These are phyloP conservation scores for Tylopilus felleus DNA, from an alignment of 768 basidiomycete genomes.

Conservation along the genomic window DNA sequence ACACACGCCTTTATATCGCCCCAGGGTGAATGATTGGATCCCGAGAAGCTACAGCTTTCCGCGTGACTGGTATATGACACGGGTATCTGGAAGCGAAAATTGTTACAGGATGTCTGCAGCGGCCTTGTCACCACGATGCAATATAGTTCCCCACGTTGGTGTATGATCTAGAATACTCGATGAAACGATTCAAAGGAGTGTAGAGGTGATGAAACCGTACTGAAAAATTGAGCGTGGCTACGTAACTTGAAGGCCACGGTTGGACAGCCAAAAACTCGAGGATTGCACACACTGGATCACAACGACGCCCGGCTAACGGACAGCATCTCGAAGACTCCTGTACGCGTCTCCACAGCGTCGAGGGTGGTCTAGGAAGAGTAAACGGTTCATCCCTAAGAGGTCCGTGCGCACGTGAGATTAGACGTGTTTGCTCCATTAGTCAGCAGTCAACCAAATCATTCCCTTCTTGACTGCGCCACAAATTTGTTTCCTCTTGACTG, in stretches of 20 bases:
- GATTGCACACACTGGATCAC: constrained; percentile 4
- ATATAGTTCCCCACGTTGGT: not conserved
- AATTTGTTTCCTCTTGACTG: constrained; percentile 21
- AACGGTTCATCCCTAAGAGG: constrained; percentile 6
- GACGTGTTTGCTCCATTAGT: constrained; percentile 18
- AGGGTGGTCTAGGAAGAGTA: not conserved
- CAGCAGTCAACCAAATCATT: constrained; percentile 18
- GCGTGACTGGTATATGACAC: not conserved
- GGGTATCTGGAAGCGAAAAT: constrained; percentile 10
- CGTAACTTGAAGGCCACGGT: constrained; percentile 8
- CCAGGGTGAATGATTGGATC: not conserved
- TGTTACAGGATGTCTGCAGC: constrained; percentile 16
- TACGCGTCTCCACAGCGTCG: not conserved
- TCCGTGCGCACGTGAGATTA: constrained; percentile 30
- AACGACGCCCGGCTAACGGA: not conserved
- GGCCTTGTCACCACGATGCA: constrained; percentile 4
- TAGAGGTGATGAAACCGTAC: not conserved
- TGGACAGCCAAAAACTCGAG: not conserved
- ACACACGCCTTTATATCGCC: constrained; percentile 19
- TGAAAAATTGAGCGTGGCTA: constrained; percentile 5
- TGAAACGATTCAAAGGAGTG: constrained; percentile 3
- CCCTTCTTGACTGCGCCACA: constrained; percentile 20
- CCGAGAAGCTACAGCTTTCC: constrained; percentile 9
- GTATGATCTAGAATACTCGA: constrained; percentile 3
- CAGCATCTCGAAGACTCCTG: constrained; percentile 3